Evolutionary conservation across 768 basidiomycete genomes (phyloP).

Genomic region (Mycena haematopus): DNA sequence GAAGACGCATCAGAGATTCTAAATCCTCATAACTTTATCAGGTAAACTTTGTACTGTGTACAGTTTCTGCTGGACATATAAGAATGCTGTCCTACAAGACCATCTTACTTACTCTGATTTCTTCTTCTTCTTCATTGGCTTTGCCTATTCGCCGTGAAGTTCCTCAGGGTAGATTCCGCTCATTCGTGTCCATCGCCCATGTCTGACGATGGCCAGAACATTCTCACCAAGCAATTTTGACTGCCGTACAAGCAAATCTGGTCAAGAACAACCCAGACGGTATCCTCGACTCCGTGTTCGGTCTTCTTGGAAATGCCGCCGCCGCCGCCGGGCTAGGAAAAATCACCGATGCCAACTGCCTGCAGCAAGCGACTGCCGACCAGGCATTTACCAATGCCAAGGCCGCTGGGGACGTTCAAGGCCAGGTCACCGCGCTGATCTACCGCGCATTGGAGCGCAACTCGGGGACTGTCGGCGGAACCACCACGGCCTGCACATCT

Average conservation of each 20-base stretch:
- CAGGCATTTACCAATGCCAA: slow-evolving; percentile 80
- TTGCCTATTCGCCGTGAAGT: slow-evolving; percentile 64
- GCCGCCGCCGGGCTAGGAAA: slow-evolving; percentile 60
- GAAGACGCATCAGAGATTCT: not conserved
- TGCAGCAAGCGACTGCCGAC: slow-evolving; percentile 71
- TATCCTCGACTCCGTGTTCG: slow-evolving; percentile 69
- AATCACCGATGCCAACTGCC: slow-evolving; percentile 62
- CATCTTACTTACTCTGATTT: slow-evolving; percentile 42
- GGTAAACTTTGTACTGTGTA: slow-evolving; percentile 37
- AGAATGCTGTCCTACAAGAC: slow-evolving; percentile 47
- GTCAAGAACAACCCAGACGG: slow-evolving; percentile 61
- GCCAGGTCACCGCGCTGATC: slow-evolving; percentile 63
- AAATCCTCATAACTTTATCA: slow-evolving; percentile 7
- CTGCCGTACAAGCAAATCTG: slow-evolving; percentile 54
- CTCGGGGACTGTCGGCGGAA: slow-evolving; percentile 58
- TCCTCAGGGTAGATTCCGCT: slow-evolving; percentile 56
- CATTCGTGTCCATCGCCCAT: not conserved
- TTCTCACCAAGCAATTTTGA: slow-evolving; percentile 66
- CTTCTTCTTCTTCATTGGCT: slow-evolving; percentile 43
- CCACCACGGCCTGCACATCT: slow-evolving; percentile 56
- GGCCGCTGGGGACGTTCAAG: slow-evolving; percentile 60
- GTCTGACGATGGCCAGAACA: slow-evolving; percentile 49
- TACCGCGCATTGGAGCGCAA: slow-evolving; percentile 74
- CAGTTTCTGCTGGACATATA: slow-evolving; percentile 26
- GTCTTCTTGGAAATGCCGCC: slow-evolving; percentile 69